Percentiles rank a stretch among this genome's conserved stretches.
Evolutionary conservation across 768 basidiomycete species (phyloP).

Genomic region (Boletus rufocinnamomeus): DNA sequence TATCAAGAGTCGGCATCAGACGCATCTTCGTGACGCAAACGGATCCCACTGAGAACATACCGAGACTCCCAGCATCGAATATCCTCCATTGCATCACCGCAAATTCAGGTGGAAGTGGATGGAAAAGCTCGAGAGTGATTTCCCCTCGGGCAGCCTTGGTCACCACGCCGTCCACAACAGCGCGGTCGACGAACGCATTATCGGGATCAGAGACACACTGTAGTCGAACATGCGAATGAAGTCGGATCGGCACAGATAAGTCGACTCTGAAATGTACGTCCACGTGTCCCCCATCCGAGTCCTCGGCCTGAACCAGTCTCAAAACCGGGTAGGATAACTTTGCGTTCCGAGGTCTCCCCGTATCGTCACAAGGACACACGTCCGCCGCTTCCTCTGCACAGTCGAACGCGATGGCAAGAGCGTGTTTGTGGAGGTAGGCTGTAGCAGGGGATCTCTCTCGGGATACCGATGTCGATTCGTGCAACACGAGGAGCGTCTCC

Average conservation of each 20-base stretch:
- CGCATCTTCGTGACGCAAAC: neutral
- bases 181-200: slow-evolving; percentile 46
- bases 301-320: slow-evolving; percentile 27
- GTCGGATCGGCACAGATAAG: slow-evolving; percentile 45
- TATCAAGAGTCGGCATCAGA: slow-evolving; percentile 8
- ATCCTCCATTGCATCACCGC: slow-evolving; percentile 63
- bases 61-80: slow-evolving; percentile 61
- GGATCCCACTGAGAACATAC: slow-evolving; percentile 33
- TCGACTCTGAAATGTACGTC: slow-evolving; percentile 60
- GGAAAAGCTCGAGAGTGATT: slow-evolving; percentile 52
- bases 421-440: slow-evolving; percentile 56
- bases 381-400: slow-evolving; percentile 68
- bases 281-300: slow-evolving; percentile 37
- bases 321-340: slow-evolving; percentile 39
- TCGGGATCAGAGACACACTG: slow-evolving; percentile 58
- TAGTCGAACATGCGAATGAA: slow-evolving; percentile 69
- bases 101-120: slow-evolving; percentile 63
- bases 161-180: slow-evolving; percentile 64
- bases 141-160: slow-evolving; percentile 53
- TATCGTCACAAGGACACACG: slow-evolving; percentile 66
- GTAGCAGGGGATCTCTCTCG: slow-evolving; percentile 27
- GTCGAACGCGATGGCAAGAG: slow-evolving; percentile 60
- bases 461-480: slow-evolving; percentile 43
- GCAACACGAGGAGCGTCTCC: slow-evolving; percentile 60
- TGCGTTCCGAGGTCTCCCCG: slow-evolving; percentile 48